These are phyloP conservation scores for Tricholoma matsutake DNA, from an alignment of 768 basidiomycete species.

Conservation along the genomic window DNA sequence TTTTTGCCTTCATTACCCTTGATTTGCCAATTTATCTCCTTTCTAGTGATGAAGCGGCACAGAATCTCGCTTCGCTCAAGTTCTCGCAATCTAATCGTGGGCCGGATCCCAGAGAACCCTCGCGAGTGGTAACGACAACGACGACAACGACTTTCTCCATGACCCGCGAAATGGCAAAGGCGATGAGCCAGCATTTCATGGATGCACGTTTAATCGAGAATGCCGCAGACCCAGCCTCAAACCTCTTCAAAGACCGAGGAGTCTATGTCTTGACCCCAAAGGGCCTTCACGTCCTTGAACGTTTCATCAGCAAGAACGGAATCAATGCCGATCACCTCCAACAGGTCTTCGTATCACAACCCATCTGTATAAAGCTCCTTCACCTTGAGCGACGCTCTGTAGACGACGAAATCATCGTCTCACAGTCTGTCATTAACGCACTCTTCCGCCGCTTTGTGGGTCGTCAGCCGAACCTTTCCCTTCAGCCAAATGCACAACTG, in stretches of 20 bases:
- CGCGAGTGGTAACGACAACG: conserved; percentile 97
- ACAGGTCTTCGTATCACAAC: conserved; percentile 84
- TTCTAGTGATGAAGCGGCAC: conserved; percentile 89
- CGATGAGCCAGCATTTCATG: conserved; percentile 99
- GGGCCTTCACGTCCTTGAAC: conserved; percentile 96
- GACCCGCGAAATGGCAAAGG: conserved; percentile 99
- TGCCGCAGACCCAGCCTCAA: conserved; percentile 83
- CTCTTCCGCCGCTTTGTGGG: conserved; percentile 96
- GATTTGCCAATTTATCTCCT: conserved; percentile 11
- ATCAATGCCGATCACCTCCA: conserved; percentile 93
- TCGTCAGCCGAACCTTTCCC: conserved; percentile 75
- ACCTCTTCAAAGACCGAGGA: conserved; percentile 96
- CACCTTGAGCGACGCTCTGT: conserved; percentile 90
- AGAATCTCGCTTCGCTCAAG: conserved; percentile 91
- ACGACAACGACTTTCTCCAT: conserved; percentile 99
- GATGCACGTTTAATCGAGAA: conserved; percentile 98
- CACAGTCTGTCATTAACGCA: conserved; percentile 89
- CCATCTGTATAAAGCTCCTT: conserved; percentile 95
- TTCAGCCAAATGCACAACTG: conserved; percentile 41
- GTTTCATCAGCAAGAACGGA: conserved; percentile 99
- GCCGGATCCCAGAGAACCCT: conserved; percentile 96
- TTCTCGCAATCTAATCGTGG: conserved; percentile 99
- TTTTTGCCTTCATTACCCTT: conserved; percentile 9
- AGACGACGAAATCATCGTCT: conserved; percentile 98
- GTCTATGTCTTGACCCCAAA: conserved; percentile 96